These are phyloP conservation scores for Passalora sequoiae DNA, from an alignment of 2,329 filamentous ascomycete species.

Conservation along the genomic window DNA sequence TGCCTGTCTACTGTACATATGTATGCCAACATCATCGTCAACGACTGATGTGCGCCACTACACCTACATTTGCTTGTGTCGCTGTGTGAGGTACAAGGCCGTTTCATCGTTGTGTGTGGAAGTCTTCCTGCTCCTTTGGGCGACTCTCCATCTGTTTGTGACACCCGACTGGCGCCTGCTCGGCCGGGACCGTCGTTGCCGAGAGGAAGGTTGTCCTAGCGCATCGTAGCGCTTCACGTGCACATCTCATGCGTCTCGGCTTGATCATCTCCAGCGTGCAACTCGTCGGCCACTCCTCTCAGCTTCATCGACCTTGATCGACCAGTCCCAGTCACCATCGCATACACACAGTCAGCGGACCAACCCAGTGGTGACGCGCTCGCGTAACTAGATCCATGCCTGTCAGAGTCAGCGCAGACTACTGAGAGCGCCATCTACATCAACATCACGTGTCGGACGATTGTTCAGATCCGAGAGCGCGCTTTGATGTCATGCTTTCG, in stretches of 20 bases:
- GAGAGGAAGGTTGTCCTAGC: not conserved
- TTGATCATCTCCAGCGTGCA: conserved; percentile 1
- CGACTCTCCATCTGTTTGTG: not conserved
- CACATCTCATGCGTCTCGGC: conserved; percentile 3
- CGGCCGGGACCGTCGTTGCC: not conserved
- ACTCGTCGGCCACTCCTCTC: not conserved
- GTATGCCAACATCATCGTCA: too few relatives aligned
- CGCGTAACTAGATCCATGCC: not conserved
- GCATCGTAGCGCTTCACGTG: too few relatives aligned
- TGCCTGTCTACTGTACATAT: too few relatives aligned
- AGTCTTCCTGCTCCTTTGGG: not conserved
- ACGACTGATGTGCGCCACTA: too few relatives aligned
- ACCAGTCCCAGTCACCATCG: too few relatives aligned
- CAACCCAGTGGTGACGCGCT: not conserved
- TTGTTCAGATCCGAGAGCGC: too few relatives aligned
- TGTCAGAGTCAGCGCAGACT: too few relatives aligned
- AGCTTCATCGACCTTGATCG: not conserved
- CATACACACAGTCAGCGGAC: too few relatives aligned
- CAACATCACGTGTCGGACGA: too few relatives aligned
- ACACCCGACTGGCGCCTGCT: not conserved
- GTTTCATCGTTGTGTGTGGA: not conserved
- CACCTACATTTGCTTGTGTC: not conserved
- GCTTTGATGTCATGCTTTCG: too few relatives aligned
- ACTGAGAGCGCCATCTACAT: too few relatives aligned
- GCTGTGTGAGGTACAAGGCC: not conserved